These are phyloP conservation scores for Manihot esculenta DNA, from an alignment of 441 rosid genomes.

Conservation along the genomic window DNA sequence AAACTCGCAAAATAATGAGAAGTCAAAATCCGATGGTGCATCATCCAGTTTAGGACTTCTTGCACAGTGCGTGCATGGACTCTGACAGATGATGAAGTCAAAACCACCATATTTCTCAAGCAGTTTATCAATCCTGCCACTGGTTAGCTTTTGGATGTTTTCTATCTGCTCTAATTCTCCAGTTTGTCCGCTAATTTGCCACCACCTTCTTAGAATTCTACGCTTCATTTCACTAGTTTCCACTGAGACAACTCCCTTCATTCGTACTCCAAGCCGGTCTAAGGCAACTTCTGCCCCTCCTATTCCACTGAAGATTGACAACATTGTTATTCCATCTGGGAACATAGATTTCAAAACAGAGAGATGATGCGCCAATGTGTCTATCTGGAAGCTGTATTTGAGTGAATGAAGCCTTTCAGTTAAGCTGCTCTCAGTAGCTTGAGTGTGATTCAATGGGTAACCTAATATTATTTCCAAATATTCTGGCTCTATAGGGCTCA, in stretches of 20 bases:
- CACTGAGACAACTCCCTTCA: conserved; percentile 71
- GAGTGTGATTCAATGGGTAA: conserved; percentile 71
- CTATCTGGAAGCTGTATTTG: conserved; percentile 71
- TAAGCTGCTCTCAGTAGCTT: conserved; percentile 36
- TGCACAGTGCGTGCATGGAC: conserved; percentile 43
- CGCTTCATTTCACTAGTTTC: conserved; percentile 61
- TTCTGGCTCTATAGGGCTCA: conserved; percentile 60
- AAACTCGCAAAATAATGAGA: conserved; percentile 62
- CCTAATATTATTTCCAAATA: conserved; percentile 74
- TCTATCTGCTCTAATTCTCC: conserved; percentile 81
- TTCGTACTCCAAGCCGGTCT: conserved; percentile 68
- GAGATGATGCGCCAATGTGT: conserved; percentile 78
- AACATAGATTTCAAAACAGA: conserved; percentile 68
- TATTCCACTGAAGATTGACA: conserved; percentile 74
- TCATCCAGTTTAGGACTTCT: conserved; percentile 22
- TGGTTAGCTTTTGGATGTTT: conserved; percentile 56
- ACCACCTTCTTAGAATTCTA: conserved; percentile 68
- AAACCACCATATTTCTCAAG: conserved; percentile 56
- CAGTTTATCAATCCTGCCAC: conserved; percentile 48
- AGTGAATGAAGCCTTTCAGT: conserved; percentile 58
- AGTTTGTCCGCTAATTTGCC: conserved; percentile 61
- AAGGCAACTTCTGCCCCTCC: conserved; percentile 78
- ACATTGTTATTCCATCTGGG: conserved; percentile 67
- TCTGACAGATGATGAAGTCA: conserved; percentile 78
- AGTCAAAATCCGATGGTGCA: conserved; percentile 49